A percentile compares a stretch with the other conserved stretches of the same genome.
Conservation (phyloP, 345 rosid genomes). For the Limnanthes douglasii region DNA sequence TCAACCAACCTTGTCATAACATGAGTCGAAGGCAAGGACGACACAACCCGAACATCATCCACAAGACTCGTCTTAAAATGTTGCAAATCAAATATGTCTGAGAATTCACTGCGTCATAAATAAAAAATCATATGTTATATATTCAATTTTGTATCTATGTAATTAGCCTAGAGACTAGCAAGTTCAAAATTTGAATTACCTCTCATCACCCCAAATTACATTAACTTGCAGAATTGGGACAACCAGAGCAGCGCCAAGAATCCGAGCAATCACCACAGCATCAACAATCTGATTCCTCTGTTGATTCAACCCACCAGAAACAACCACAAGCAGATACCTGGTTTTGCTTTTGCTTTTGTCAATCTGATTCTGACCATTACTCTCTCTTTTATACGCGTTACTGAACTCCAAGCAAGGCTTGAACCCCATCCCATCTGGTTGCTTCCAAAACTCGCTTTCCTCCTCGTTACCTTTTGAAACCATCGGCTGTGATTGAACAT, state of each 20-base stretch:
- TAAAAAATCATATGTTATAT: background rate
- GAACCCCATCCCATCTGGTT: conserved; percentile 90
- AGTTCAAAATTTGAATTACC: conserved; percentile 21
- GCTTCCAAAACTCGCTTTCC: conserved; percentile 68
- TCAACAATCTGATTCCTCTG: conserved; percentile 99
- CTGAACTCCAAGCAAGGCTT: conserved; percentile 60
- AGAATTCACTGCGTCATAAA: conserved; percentile 57
- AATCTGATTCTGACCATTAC: conserved; percentile 20
- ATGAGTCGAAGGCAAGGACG: conserved; percentile 67
- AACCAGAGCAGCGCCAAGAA: conserved; percentile 88
- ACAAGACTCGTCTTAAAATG: conserved; percentile 71
- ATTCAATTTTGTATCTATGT: background rate
- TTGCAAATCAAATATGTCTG: conserved; percentile 88
- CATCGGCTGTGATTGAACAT: conserved; percentile 4
- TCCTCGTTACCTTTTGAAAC: conserved; percentile 5
- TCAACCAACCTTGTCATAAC: conserved; percentile 76
- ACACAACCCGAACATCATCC: conserved; percentile 72
- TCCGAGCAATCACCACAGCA: conserved; percentile 91
- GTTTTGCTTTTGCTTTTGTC: conserved; percentile 31
- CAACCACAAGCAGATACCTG: conserved; percentile 81
- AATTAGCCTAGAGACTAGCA: background rate
- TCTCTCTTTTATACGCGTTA: conserved; percentile 32
- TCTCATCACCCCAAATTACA: conserved; percentile 98
- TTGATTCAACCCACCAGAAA: conserved; percentile 92
- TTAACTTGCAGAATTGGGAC: conserved; percentile 93